Evolutionary conservation across 2,329 filamentous ascomycete species (phyloP), one percentile per base, ranked within the genome.

Genomic region (Aspergillus ochraceus): DNA sequence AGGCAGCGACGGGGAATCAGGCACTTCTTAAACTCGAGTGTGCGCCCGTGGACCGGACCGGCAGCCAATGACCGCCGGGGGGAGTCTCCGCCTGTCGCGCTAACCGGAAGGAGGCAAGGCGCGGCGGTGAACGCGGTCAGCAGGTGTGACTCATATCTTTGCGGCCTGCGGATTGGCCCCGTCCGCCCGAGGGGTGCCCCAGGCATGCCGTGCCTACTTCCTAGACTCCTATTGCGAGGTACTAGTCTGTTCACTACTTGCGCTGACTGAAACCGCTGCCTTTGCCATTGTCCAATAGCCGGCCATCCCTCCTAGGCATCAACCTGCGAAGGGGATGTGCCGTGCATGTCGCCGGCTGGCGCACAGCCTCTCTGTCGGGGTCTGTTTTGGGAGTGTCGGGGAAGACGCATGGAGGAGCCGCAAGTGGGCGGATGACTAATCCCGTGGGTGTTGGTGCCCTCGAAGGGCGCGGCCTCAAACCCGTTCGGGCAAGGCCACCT

Each of bases 1-100:
- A 77, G 76, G 73, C 74, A 76, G 60, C 69, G 63, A 73, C 49
- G 62, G 69, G 70, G 67, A 71, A 67, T 75, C 70, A 77, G 72
- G 74, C 74, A 76, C 69, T 70, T 76, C 72, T 76, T 76, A 74
- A 72, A 61, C 55, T 54, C 53, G 57, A 58, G 61, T 64, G 65
- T 64, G 65, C 62, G 59, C 50, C 47, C 66, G 68, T 62, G 53
- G 57, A 63, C 56, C 46, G 53, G 52, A 52, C 49, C 19, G 22
- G 39, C 42, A 30, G 52, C 75, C 69, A 72, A 73, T 75, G 64
- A 72, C 36, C 4, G 24, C 0, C 2, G 5, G 4, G 49, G 49
- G 6, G 56, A 59, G 56, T 58, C 64, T 61, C 67, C 64, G 59
- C 60, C 55, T 55, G n/a, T 2, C 12, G 17, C 36, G 52, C 63